These are phyloP conservation scores for Favolaschia claudopus DNA, from an alignment of 768 basidiomycete genomes.

Conservation along the genomic window DNA sequence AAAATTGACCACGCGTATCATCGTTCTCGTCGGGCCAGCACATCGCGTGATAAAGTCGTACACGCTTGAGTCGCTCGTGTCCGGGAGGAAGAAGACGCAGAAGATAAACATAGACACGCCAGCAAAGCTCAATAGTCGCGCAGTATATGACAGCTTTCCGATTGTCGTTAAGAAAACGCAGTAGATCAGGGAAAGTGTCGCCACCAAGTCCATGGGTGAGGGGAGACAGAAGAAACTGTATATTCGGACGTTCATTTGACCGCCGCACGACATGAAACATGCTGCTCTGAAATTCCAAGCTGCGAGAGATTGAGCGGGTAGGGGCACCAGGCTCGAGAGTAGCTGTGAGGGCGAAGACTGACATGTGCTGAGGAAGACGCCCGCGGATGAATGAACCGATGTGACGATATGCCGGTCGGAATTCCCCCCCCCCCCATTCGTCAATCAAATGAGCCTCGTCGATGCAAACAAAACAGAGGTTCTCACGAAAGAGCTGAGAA, in stretches of 20 bases:
- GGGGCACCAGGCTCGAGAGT: slow-evolving; percentile 8
- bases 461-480: not conserved
- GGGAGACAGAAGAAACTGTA: not conserved
- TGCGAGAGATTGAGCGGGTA: not conserved
- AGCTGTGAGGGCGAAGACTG: slow-evolving; percentile 10
- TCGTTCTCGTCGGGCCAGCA: slow-evolving; percentile 15
- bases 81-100: slow-evolving; percentile 7
- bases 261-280: not conserved
- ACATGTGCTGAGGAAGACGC: not conserved
- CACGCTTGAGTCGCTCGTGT: not conserved
- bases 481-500: slow-evolving; percentile 1
- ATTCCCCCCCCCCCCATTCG: slow-evolving; percentile 17
- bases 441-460: slow-evolving; percentile 16
- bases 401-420: not conserved
- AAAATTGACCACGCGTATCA: no score
- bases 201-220: slow-evolving; percentile 11
- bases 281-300: slow-evolving; percentile 3
- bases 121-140: slow-evolving; percentile 18
- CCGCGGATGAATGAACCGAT: slow-evolving; percentile 12
- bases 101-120: slow-evolving; percentile 17
- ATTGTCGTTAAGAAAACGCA: slow-evolving; percentile 1
- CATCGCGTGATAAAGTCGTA: slow-evolving; percentile 22
- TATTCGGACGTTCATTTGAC: slow-evolving; percentile 8
- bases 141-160: slow-evolving; percentile 24
- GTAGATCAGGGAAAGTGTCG: slow-evolving; percentile 4